A percentile compares a stretch with the other conserved stretches of the same genome.
Conservation (phyloP, 2,329 filamentous ascomycete genomes). For the Akanthomyces uredinophilus region DNA sequence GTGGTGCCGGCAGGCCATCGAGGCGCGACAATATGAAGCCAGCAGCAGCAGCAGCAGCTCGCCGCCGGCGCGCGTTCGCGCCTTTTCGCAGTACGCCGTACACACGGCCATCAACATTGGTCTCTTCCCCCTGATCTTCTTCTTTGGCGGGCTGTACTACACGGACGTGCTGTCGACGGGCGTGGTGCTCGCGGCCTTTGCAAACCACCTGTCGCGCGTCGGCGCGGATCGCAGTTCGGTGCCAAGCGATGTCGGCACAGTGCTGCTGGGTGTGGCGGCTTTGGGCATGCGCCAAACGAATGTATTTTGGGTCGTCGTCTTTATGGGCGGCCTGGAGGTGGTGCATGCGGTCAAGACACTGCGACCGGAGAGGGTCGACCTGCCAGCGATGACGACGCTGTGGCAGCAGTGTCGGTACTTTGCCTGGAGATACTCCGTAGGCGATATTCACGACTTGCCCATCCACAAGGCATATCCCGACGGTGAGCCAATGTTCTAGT, state of each 20-base stretch:
- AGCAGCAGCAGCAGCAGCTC: slow-evolving; percentile 10
- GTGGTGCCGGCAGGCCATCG: slow-evolving; percentile 48
- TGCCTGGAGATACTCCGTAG: slow-evolving; percentile 40
- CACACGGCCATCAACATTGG: slow-evolving; percentile 73
- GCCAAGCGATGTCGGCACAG: slow-evolving; percentile 36
- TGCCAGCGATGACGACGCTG: slow-evolving; percentile 28
- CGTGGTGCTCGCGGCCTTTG: slow-evolving; percentile 66
- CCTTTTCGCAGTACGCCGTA: slow-evolving; percentile 37
- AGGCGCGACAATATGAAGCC: slow-evolving; percentile 34
- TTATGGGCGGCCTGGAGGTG: slow-evolving; percentile 59
- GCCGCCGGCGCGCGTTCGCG: slow-evolving; percentile 10
- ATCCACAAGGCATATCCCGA: slow-evolving; percentile 43
- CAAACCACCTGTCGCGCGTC: slow-evolving; percentile 46
- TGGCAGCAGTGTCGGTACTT: slow-evolving; percentile 34
- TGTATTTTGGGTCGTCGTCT: slow-evolving; percentile 87
- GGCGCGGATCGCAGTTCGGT: slow-evolving; percentile 27
- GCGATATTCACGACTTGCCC: slow-evolving; percentile 51
- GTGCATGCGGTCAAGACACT: slow-evolving; percentile 47
- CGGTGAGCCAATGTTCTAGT: slow-evolving; percentile 34
- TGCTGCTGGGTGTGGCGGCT: slow-evolving; percentile 58
- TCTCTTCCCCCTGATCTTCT: slow-evolving; percentile 86
- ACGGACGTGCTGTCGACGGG: slow-evolving; percentile 83
- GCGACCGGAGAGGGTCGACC: slow-evolving; percentile 26
- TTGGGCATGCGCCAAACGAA: slow-evolving; percentile 89
- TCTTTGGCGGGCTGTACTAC: slow-evolving; percentile 94